Conservation (phyloP, 331 rosid genomes). For the Quercus phellos region DNA sequence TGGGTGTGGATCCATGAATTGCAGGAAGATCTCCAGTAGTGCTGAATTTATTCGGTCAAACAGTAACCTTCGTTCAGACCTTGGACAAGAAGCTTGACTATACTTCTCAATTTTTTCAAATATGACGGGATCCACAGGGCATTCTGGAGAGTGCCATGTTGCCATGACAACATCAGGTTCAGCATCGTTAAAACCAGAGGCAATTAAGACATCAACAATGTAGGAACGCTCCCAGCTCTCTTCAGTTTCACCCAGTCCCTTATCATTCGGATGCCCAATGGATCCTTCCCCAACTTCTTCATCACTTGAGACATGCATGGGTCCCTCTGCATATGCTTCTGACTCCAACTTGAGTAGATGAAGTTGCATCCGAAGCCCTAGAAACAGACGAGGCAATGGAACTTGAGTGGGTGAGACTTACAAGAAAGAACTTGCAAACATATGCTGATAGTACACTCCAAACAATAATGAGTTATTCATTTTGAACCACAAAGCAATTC, state of each 20-base stretch:
- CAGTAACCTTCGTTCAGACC: conserved; percentile 63
- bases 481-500: neutral
- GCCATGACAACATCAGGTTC: conserved; percentile 27
- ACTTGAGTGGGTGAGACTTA: neutral
- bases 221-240: conserved; percentile 73
- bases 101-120: conserved; percentile 71
- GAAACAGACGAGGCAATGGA: neutral
- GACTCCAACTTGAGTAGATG: conserved; percentile 74
- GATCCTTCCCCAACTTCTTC: conserved; percentile 60
- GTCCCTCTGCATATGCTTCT: conserved; percentile 56
- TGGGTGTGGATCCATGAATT: conserved; percentile 35
- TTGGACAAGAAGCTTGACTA: conserved; percentile 33
- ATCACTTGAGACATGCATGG: conserved; percentile 52
- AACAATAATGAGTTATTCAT: neutral
- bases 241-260: conserved; percentile 24
- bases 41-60: conserved; percentile 68
- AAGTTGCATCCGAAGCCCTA: conserved; percentile 96
- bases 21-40: conserved; percentile 40
- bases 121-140: conserved; percentile 46
- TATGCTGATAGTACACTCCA: neutral
- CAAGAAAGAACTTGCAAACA: neutral
- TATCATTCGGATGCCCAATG: conserved; percentile 16
- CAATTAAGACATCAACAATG: conserved; percentile 46
- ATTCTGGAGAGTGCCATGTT: conserved; percentile 46
- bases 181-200: conserved; percentile 44